These are phyloP conservation scores for Trametes sanguinea DNA, from an alignment of 768 basidiomycete genomes.

Conservation along the genomic window DNA sequence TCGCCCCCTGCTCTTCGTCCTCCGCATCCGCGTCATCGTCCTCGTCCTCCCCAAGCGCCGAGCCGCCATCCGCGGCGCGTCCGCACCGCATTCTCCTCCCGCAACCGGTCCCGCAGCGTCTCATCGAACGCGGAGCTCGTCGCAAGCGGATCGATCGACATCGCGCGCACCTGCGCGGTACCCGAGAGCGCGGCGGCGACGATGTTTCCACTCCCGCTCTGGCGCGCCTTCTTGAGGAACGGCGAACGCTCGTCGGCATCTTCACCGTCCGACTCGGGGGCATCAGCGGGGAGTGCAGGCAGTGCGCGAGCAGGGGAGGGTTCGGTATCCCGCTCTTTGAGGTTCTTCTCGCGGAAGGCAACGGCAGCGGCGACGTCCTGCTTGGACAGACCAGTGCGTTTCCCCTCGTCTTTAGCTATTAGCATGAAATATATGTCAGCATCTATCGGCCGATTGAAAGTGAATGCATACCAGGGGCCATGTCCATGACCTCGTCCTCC, in stretches of 20 bases:
- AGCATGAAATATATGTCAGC: background rate
- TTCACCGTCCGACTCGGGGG: conserved; percentile 30
- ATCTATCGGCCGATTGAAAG: no score
- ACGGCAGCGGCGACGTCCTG: conserved; percentile 81
- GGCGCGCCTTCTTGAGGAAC: conserved; percentile 35
- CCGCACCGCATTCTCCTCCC: conserved; percentile 32
- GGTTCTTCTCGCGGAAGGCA: conserved; percentile 80
- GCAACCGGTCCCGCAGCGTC: conserved; percentile 71
- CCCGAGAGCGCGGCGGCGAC: conserved; percentile 22
- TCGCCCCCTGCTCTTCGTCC: conserved; percentile 36
- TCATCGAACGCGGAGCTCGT: conserved; percentile 84
- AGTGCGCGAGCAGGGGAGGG: conserved; percentile 7
- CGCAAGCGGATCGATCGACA: conserved; percentile 87
- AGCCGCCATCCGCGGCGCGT: conserved; percentile 46
- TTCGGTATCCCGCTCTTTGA: conserved; percentile 43
- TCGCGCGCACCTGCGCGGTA: conserved; percentile 28
- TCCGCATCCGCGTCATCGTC: conserved; percentile 47
- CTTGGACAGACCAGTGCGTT: conserved; percentile 73
- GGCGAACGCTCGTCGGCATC: conserved; percentile 41
- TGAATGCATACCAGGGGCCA: conserved; percentile 48
- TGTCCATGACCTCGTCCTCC: conserved; percentile 74
- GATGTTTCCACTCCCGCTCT: conserved; percentile 6
- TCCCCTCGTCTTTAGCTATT: conserved; percentile 71
- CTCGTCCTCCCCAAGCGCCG: conserved; percentile 29
- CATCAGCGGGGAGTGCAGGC: conserved; percentile 12